Conservation (phyloP, 345 rosid genomes). For the Turnera subulata region DNA sequence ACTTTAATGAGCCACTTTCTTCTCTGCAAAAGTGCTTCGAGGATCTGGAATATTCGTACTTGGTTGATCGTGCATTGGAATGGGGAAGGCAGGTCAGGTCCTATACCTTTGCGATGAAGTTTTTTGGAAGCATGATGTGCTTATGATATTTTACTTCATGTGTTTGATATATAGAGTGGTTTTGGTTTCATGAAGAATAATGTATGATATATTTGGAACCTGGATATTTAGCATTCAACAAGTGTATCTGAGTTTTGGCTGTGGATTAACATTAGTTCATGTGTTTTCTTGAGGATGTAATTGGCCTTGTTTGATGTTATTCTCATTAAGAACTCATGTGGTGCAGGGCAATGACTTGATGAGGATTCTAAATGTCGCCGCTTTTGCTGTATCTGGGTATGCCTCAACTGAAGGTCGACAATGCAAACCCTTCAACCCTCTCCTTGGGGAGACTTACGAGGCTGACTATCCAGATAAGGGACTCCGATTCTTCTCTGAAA, state of each 20-base stretch:
- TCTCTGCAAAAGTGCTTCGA: conserved; percentile 98
- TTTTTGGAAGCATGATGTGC: conserved; percentile 31
- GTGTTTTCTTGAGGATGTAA: background rate
- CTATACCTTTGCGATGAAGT: conserved; percentile 26
- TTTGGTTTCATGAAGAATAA: too few relatives aligned
- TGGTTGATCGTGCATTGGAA: conserved; percentile 87
- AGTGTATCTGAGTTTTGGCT: too few relatives aligned
- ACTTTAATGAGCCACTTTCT: conserved; percentile 94
- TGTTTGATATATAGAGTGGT: conserved; percentile 6
- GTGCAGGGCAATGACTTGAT: conserved; percentile 90
- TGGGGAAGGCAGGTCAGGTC: conserved; percentile 96
- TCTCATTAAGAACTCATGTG: conserved; percentile 13
- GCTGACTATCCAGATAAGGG: conserved; percentile 99
- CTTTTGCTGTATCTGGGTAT: conserved; percentile 99
- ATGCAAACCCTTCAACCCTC: conserved; percentile 98
- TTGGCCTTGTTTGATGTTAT: conserved; percentile 4
- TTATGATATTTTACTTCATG: conserved; percentile 20
- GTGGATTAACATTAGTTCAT: too few relatives aligned
- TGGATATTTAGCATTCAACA: too few relatives aligned
- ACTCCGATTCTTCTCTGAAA: conserved; percentile 89
- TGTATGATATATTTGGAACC: too few relatives aligned
- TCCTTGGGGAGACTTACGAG: conserved; percentile 96
- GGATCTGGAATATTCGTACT: conserved; percentile 89
- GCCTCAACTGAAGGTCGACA: conserved; percentile 98
- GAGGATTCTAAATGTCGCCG: conserved; percentile 90